Conservation (phyloP, 768 basidiomycete genomes). For the Boletales sp. region DNA sequence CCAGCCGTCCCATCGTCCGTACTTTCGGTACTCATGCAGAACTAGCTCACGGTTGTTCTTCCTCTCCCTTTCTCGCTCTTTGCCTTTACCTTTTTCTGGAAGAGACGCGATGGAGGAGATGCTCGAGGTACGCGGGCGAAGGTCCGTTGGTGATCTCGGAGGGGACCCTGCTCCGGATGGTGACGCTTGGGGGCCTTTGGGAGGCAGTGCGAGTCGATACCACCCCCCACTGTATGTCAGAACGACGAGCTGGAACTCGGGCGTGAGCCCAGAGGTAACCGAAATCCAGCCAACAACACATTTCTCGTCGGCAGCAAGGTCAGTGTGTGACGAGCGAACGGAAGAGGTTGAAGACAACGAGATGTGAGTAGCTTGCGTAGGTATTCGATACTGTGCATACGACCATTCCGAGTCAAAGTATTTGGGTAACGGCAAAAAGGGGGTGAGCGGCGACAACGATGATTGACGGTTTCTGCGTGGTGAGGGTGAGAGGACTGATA, state of each 20-base stretch:
- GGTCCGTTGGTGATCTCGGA: slow-evolving; percentile 29
- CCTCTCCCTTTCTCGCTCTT: slow-evolving; percentile 49
- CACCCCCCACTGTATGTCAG: slow-evolving; percentile 89
- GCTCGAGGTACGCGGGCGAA: slow-evolving; percentile 50
- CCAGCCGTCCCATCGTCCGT: slow-evolving; percentile 92
- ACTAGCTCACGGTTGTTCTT: slow-evolving; percentile 65
- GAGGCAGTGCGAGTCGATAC: slow-evolving; percentile 76
- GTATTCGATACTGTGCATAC: slow-evolving; percentile 89
- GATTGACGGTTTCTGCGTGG: slow-evolving; percentile 77
- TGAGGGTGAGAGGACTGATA: slow-evolving; percentile 2
- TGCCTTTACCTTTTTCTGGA: slow-evolving; percentile 52
- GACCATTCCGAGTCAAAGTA: slow-evolving; percentile 98
- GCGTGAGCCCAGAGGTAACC: slow-evolving; percentile 33
- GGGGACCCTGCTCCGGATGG: slow-evolving; percentile 37
- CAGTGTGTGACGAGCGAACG: slow-evolving; percentile 50
- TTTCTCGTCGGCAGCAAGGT: slow-evolving; percentile 76
- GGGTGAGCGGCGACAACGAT: slow-evolving; percentile 72
- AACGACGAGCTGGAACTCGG: slow-evolving; percentile 76
- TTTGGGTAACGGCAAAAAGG: slow-evolving; percentile 79
- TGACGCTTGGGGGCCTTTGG: slow-evolving; percentile 19
- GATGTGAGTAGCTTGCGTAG: slow-evolving; percentile 78
- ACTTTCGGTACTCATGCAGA: slow-evolving; percentile 74
- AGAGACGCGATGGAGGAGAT: slow-evolving; percentile 48
- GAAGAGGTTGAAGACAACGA: slow-evolving; percentile 67
- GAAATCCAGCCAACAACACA: slow-evolving; percentile 87